phyloP scores from a whole-genome alignment of 2,329 filamentous ascomycete species.

The Botryotinia calthae region DNA sequence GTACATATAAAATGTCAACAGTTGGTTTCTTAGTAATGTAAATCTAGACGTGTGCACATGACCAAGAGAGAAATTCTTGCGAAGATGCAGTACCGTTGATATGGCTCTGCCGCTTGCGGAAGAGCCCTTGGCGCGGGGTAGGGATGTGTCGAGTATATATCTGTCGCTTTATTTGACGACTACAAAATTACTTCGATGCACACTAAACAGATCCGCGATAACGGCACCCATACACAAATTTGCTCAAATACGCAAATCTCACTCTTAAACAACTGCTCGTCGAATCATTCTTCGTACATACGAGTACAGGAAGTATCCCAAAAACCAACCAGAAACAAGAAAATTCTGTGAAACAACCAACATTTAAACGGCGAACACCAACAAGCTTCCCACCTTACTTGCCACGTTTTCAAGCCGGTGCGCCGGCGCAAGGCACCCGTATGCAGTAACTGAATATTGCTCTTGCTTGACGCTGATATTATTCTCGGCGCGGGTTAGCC shows the following conservation, averaged over 20 bases:
- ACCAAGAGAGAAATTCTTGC: background rate
- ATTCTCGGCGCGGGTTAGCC: background rate
- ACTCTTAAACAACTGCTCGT: background rate
- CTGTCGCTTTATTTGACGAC: background rate
- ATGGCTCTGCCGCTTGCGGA: background rate
- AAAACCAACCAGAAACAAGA: too few species aligned
- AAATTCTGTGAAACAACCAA: background rate
- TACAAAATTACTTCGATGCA: background rate
- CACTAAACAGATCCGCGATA: background rate
- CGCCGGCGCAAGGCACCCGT: background rate
- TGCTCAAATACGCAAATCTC: too few species aligned
- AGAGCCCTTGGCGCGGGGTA: background rate
- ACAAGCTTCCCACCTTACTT: background rate
- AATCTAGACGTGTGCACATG: background rate
- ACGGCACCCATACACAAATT: background rate
- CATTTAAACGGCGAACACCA: background rate
- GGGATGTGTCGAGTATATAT: background rate
- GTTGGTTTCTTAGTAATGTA: background rate
- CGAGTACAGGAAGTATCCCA: background rate
- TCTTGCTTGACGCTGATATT: background rate
- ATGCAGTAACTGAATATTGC: background rate
- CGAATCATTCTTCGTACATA: background rate
- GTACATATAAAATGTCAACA: background rate
- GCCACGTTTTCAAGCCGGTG: background rate
- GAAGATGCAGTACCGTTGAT: background rate